A percentile compares a stretch with the other conserved stretches of the same genome.
Evolutionary conservation across 2,329 filamentous ascomycete species (phyloP).

Genomic region (Hirsutella thompsonii): DNA sequence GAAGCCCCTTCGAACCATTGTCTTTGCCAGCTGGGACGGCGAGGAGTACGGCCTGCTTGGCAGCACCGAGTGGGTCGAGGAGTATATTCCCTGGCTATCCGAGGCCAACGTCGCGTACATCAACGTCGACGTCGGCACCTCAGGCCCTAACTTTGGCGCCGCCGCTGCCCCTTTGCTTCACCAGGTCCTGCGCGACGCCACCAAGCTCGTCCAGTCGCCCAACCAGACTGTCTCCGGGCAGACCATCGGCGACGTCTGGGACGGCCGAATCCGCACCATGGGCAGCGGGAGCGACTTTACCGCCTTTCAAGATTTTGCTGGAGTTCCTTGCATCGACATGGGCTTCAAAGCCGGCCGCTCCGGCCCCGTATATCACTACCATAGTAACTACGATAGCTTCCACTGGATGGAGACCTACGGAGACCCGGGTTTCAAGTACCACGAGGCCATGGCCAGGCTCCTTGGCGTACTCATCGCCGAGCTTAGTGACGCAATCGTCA

Average conservation of each 20-base stretch:
- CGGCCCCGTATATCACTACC: slow-evolving; percentile 63
- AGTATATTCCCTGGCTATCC: slow-evolving; percentile 70
- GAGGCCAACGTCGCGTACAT: slow-evolving; percentile 66
- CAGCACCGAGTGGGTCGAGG: slow-evolving; percentile 87
- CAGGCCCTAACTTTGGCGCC: slow-evolving; percentile 49
- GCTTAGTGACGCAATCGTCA: slow-evolving; percentile 46
- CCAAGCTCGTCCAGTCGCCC: slow-evolving; percentile 50
- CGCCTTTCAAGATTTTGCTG: slow-evolving; percentile 61
- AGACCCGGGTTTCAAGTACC: slow-evolving; percentile 56
- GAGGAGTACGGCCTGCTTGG: slow-evolving; percentile 81
- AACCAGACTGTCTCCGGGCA: slow-evolving; percentile 65
- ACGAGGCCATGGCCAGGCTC: slow-evolving; percentile 53
- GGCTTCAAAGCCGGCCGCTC: slow-evolving; percentile 34
- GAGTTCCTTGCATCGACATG: slow-evolving; percentile 52
- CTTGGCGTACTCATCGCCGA: slow-evolving; percentile 48
- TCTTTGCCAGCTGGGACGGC: slow-evolving; percentile 75
- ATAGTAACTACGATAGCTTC: slow-evolving; percentile 85
- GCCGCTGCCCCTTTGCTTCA: slow-evolving; percentile 66
- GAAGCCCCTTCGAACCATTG: slow-evolving; percentile 68
- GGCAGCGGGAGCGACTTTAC: slow-evolving; percentile 65
- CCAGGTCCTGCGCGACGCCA: slow-evolving; percentile 56
- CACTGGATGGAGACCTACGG: slow-evolving; percentile 78
- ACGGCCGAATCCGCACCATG: slow-evolving; percentile 48
- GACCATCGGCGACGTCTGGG: slow-evolving; percentile 58
- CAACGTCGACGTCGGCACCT: slow-evolving; percentile 68